Base-by-base conservation (phyloP, 2,329 filamentous ascomycete genomes). In the Fusarium tricinctum region DNA sequence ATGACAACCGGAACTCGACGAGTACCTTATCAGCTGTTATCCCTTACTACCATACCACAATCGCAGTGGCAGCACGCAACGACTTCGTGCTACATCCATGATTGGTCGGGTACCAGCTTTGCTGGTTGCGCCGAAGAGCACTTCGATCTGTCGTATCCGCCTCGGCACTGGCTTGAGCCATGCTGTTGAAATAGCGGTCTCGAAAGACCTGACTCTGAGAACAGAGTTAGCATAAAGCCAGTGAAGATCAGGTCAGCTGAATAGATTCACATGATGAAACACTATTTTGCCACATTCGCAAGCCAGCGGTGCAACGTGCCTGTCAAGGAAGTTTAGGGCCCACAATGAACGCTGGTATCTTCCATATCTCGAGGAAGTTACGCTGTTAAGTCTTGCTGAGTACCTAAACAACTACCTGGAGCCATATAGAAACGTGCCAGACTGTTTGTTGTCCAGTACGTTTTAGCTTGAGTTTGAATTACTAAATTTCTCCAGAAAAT, bases 391-490 rank as follows among this genome's bases (percentile, higher is more conserved):
- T n/a, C 40, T 61, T 48, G 23, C 17, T 45, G 33, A 39, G 33
- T 38, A 26, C 14, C 22, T n/a, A 20, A 52, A 42, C 38, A 53
- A 45, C 26, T 48, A 35, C 38, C 32, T 45, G 23, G 32, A 59
- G 35, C 30, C 42, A 69, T 56, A 40, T 52, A 30, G 17, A 30
- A 51, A 44, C 23, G 33, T 20, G 22, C 38, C 33, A 60, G 39
- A 42, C 56, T 43, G 54, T 38, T 52, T 35, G 33, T 22, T 30
- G 22, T 50, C 43, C 50, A 49, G 49, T 49, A 42, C 14, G 39
- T 30, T 65, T 38, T 66, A 69, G 39, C 46, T 53, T 35, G 20
- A 66, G 47, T 57, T 23, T 47, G 42, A 67, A 61, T 45, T 39
- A 49, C 35, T 47, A n/a, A 39, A 64, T 30, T 57, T 53, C 17